Conservation (phyloP, 1,284 basidiomycete species). For the Cryptococcus wingfieldii region DNA sequence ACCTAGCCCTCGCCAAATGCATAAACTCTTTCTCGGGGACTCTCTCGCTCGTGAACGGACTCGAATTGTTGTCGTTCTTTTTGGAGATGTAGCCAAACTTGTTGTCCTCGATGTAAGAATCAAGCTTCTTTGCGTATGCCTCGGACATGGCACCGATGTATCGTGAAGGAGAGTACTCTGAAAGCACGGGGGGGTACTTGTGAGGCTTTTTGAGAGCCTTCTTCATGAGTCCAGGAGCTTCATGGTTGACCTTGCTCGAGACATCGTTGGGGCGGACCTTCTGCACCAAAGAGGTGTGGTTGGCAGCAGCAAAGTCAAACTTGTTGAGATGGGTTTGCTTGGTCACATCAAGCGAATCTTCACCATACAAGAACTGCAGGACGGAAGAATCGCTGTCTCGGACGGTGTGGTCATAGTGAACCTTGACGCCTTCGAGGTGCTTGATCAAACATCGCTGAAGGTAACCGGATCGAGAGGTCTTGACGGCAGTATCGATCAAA, state of each 20-base stretch:
- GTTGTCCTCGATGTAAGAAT: conserved; percentile 75
- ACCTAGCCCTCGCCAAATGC: conserved; percentile 79
- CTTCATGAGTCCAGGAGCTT: conserved; percentile 78
- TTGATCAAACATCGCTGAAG: conserved; percentile 98
- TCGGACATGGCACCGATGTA: conserved; percentile 91
- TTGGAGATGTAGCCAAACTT: conserved; percentile 70
- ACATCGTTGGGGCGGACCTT: conserved; percentile 67
- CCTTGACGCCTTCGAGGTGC: conserved; percentile 90
- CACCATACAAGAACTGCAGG: conserved; percentile 96
- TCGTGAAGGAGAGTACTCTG: conserved; percentile 71
- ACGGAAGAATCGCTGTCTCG: conserved; percentile 90
- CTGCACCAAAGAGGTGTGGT: conserved; percentile 74
- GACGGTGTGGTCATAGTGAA: conserved; percentile 98
- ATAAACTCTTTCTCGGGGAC: conserved; percentile 62
- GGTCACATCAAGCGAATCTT: conserved; percentile 93
- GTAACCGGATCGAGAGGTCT: conserved; percentile 97
- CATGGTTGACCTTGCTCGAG: conserved; percentile 58
- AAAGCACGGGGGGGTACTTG: conserved; percentile 69
- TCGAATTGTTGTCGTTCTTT: conserved; percentile 49
- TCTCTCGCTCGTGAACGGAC: conserved; percentile 33
- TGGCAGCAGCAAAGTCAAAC: conserved; percentile 90
- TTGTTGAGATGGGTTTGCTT: conserved; percentile 85
- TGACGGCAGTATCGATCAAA: conserved; percentile 98
- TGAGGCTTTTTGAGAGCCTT: conserved; percentile 72
- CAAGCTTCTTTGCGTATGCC: conserved; percentile 76